These are phyloP conservation scores for Pyropia haitanensis DNA, from an alignment of 23 red algal species.

Conservation along the genomic window DNA sequence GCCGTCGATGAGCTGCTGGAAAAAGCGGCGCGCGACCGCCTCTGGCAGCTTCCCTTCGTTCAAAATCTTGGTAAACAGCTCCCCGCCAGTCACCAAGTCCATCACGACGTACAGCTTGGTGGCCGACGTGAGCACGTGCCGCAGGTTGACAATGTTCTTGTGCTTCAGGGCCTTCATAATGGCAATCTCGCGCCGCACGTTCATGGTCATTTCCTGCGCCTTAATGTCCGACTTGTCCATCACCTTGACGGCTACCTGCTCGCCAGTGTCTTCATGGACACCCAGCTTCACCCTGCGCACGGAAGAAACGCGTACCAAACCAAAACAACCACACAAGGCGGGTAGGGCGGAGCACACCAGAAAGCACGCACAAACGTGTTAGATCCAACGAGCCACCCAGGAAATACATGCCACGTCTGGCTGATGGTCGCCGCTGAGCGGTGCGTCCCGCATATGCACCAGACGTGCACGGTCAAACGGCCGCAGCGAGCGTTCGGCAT, in stretches of 20 bases:
- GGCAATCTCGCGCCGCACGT: slow-evolving; percentile 88
- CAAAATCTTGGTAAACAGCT: slow-evolving; percentile 90
- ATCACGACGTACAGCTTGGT: slow-evolving; percentile 95
- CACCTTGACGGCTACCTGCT: slow-evolving; percentile 57
- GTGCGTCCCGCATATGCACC: no score
- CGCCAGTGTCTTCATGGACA: slow-evolving; percentile 68
- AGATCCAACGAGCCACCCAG: no score
- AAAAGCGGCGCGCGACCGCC: slow-evolving; percentile 70
- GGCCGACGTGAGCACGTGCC: slow-evolving; percentile 75
- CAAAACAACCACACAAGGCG: no score
- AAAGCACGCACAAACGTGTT: no score
- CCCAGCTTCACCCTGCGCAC: slow-evolving; percentile 62
- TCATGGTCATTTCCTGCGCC: slow-evolving; percentile 80
- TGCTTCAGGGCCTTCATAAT: slow-evolving; percentile 98
- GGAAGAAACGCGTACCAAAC: neutral
- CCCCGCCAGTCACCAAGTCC: slow-evolving; percentile 94
- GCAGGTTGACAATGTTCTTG: slow-evolving; percentile 84
- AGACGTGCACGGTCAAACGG: no score
- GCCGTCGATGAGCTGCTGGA: slow-evolving; percentile 95
- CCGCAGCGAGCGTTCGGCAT: no score
- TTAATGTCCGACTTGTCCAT: slow-evolving; percentile 85
- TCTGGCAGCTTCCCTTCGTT: slow-evolving; percentile 63
- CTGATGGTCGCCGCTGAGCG: no score
- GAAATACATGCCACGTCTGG: no score
- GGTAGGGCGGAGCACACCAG: no score